These are phyloP conservation scores for Cystobasidiaceae sp. DNA, from an alignment of 1,284 basidiomycete species.

Conservation along the genomic window DNA sequence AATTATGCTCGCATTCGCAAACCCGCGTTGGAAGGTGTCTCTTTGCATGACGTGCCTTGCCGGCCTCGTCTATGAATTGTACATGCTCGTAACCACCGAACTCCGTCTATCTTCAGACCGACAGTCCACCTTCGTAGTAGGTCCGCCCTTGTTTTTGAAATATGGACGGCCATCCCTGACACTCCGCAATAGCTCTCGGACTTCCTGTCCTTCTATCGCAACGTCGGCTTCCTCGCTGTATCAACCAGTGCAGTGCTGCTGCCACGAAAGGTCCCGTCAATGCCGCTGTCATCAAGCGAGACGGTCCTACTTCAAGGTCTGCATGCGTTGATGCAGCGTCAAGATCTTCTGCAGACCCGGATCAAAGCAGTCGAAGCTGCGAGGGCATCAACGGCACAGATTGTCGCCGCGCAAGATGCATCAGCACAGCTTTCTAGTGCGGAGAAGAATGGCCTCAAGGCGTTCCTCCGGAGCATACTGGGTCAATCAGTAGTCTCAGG, in stretches of 20 bases:
- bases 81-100: conserved; percentile 5
- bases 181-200: neutral
- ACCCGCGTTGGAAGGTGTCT: conserved; percentile 1
- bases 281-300: neutral
- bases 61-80: conserved; percentile 1
- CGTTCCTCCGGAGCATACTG: conserved; percentile 4
- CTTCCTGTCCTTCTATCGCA: neutral
- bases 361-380: conserved; percentile 21
- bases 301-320: neutral
- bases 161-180: too few relatives aligned
- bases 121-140: too few relatives aligned
- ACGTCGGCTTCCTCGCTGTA: neutral
- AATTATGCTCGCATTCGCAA: neutral
- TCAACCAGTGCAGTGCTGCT: neutral
- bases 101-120: neutral
- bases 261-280: neutral
- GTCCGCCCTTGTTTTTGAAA: neutral
- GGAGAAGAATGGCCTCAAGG: neutral
- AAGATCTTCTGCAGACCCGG: conserved; percentile 20
- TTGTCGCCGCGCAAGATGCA: neutral
- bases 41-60: neutral
- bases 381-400: neutral
- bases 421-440: neutral
- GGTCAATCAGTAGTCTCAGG: neutral
- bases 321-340: conserved; percentile 8